These are phyloP conservation scores for Bacidia rubella DNA, from an alignment of 495 filamentous ascomycete species.

Conservation along the genomic window DNA sequence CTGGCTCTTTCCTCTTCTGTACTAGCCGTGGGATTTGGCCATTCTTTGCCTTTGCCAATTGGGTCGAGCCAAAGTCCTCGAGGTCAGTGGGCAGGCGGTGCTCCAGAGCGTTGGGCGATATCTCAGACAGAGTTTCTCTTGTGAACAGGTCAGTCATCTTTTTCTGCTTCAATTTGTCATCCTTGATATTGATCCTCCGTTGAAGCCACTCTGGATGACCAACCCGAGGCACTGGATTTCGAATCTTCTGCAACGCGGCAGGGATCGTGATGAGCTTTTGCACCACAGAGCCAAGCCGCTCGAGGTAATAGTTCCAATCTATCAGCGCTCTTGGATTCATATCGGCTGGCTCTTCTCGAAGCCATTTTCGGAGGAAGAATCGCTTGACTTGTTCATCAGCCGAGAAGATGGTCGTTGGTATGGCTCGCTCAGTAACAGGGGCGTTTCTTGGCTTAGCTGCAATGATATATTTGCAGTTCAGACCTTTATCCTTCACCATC, in stretches of 20 bases:
- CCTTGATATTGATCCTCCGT: slow-evolving; percentile 80
- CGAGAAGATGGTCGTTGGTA: slow-evolving; percentile 95
- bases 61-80: slow-evolving; percentile 66
- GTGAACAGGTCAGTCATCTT: slow-evolving; percentile 94
- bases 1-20: slow-evolving; percentile 76
- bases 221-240: slow-evolving; percentile 87
- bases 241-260: slow-evolving; percentile 84
- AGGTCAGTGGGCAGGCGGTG: slow-evolving; percentile 56
- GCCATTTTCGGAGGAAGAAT: slow-evolving; percentile 84
- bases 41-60: slow-evolving; percentile 55
- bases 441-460: slow-evolving; percentile 74
- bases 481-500: slow-evolving; percentile 96
- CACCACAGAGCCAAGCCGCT: slow-evolving; percentile 88
- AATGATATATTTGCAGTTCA: slow-evolving; percentile 99
- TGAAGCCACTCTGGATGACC: slow-evolving; percentile 95
- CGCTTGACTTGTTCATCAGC: slow-evolving; percentile 78
- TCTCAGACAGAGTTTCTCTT: slow-evolving; percentile 60
- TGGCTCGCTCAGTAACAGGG: slow-evolving; percentile 85
- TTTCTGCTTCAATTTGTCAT: slow-evolving; percentile 95
- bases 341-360: slow-evolving; percentile 83
- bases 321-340: slow-evolving; percentile 82
- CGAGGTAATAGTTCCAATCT: slow-evolving; percentile 94
- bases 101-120: slow-evolving; percentile 52
- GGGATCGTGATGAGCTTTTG: slow-evolving; percentile 99
- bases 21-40: slow-evolving; percentile 48